A percentile compares a stretch with the other conserved stretches of the same genome.
Conservation (phyloP, 2,329 filamentous ascomycete genomes). For the Penicillium expansum region DNA sequence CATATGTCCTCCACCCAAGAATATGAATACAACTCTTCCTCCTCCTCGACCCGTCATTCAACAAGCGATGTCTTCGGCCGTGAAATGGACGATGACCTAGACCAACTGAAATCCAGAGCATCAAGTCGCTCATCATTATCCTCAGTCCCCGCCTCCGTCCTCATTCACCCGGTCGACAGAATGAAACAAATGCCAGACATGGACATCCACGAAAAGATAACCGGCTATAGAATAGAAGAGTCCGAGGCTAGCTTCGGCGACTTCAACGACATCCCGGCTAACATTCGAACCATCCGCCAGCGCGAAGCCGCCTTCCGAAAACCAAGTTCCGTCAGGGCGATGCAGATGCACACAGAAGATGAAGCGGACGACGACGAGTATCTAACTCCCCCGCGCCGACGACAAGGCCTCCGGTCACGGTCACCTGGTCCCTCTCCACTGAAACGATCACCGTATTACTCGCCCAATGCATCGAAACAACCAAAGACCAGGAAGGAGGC, state of each 20-base stretch:
- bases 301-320: conserved; percentile 43
- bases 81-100: conserved; percentile 31
- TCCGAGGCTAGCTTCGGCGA: conserved; percentile 23
- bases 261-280: conserved; percentile 19
- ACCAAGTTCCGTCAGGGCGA: conserved; percentile 45
- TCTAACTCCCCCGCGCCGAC: conserved; percentile 35
- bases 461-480: conserved; percentile 27
- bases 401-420: conserved; percentile 32
- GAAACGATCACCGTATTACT: conserved; percentile 38
- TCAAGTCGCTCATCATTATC: conserved; percentile 45
- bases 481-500: conserved; percentile 46
- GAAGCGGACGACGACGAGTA: conserved; percentile 42
- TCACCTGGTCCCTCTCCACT: conserved; percentile 34
- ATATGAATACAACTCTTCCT: conserved; percentile 35
- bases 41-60: conserved; percentile 33
- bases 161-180: conserved; percentile 32
- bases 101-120: conserved; percentile 26
- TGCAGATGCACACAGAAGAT: conserved; percentile 46
- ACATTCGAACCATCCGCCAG: conserved; percentile 31
- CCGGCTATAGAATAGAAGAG: conserved; percentile 23
- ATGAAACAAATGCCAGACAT: conserved; percentile 22
- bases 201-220: conserved; percentile 20
- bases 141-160: conserved; percentile 41
- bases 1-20: conserved; percentile 22
- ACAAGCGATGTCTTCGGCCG: conserved; percentile 26